Percentiles rank a stretch among this genome's conserved stretches.
phyloP scores from a whole-genome alignment of 2,329 filamentous ascomycete genomes.

The Aspergillus vadensis region DNA sequence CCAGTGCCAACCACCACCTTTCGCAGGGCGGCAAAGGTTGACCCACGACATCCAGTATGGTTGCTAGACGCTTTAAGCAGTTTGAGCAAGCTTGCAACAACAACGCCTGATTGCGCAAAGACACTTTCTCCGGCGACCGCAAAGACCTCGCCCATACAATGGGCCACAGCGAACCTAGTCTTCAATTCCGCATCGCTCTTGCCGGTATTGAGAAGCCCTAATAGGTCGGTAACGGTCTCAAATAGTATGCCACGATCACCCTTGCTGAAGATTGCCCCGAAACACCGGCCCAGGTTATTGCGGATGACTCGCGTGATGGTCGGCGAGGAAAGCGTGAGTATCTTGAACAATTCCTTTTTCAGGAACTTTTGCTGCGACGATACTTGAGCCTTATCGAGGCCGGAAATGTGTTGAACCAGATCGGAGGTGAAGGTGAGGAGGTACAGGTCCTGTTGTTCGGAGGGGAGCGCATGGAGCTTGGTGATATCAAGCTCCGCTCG shows the following conservation, averaged over 20 bases:
- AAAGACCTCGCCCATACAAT: conserved; percentile 86
- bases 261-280: conserved; percentile 77
- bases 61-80: conserved; percentile 75
- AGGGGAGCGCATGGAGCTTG: conserved; percentile 84
- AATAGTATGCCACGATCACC: conserved; percentile 91
- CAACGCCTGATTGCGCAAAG: conserved; percentile 76
- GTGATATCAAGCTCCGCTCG: conserved; percentile 75
- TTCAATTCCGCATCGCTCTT: conserved; percentile 79
- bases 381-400: conserved; percentile 73
- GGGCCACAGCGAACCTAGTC: conserved; percentile 82
- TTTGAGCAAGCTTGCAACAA: conserved; percentile 72
- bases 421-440: conserved; percentile 85
- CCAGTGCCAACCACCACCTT: conserved; percentile 77
- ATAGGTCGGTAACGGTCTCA: conserved; percentile 88
- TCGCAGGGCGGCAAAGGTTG: conserved; percentile 72
- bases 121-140: conserved; percentile 92
- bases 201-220: conserved; percentile 69
- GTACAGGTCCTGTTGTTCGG: conserved; percentile 94
- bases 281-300: conserved; percentile 82
- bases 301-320: conserved; percentile 84
- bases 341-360: conserved; percentile 92
- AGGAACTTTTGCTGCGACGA: conserved; percentile 87
- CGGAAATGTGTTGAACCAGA: conserved; percentile 74
- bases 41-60: conserved; percentile 79
- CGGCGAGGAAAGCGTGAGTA: conserved; percentile 79